Percentiles rank a stretch among this genome's conserved stretches.
Evolutionary conservation across 352 stramenopile genomes (phyloP).

Genomic region (Phytophthora cactorum): DNA sequence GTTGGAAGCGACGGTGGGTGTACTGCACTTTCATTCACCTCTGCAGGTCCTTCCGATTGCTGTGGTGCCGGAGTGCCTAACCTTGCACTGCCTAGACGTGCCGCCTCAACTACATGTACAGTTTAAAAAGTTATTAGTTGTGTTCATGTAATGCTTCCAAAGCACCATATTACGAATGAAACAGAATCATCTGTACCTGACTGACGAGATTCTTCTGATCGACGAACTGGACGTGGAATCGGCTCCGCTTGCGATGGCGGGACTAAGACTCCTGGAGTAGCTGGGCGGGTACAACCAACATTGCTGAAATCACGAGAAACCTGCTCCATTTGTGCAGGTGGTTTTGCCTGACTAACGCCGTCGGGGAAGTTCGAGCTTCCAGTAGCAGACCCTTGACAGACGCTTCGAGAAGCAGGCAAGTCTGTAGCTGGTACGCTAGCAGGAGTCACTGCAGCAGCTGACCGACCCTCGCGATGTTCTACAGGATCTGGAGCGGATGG

Average conservation of each 20-base stretch:
- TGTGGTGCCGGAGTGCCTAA: conserved; percentile 5
- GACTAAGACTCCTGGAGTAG: conserved; percentile 32
- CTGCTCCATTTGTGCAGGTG: conserved; percentile 5
- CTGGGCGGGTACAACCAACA: conserved; percentile 27
- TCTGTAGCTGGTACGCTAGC: not conserved
- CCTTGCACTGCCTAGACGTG: conserved; percentile 15
- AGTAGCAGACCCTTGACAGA: not conserved
- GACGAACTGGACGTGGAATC: conserved; percentile 21
- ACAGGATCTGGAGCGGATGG: conserved; percentile 1
- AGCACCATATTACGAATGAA: not conserved
- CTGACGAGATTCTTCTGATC: conserved; percentile 27
- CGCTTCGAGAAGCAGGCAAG: conserved; percentile 6
- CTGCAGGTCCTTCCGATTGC: conserved; percentile 1
- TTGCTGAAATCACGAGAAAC: conserved; percentile 24
- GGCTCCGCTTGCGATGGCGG: conserved; percentile 12
- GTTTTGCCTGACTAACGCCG: conserved; percentile 6
- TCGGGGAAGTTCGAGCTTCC: conserved; percentile 2
- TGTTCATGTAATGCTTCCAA: not conserved
- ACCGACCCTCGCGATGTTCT: not conserved
- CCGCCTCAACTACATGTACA: conserved; percentile 13
- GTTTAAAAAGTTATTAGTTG: conserved; percentile 15
- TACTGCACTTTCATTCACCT: conserved; percentile 7
- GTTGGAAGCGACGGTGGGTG: conserved; percentile 5
- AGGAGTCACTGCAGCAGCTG: conserved; percentile 4
- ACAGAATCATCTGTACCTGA: conserved; percentile 11